These are phyloP conservation scores for Colletotrichum liaoningense DNA, from an alignment of 2,329 filamentous ascomycete species.

Conservation along the genomic window DNA sequence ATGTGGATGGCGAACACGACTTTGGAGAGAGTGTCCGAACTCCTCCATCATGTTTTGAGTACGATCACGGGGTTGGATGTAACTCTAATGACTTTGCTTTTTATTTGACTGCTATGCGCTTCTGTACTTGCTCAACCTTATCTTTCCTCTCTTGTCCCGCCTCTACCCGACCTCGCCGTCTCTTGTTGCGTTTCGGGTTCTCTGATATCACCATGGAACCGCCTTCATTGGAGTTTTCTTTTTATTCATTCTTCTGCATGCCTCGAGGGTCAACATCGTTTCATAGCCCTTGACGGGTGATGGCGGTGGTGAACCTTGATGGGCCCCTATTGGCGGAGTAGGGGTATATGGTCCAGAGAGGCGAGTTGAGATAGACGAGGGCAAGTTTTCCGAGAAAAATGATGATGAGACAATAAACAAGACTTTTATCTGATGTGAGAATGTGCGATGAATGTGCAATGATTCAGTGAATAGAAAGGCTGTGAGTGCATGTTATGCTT, in stretches of 20 bases:
- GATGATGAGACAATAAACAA: not conserved
- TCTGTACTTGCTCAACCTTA: slow-evolving; percentile 8
- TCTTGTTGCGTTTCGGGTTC: slow-evolving; percentile 14
- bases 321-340: not conserved
- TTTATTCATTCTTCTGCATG: slow-evolving; percentile 8
- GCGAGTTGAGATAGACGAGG: not conserved
- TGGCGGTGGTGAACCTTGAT: not conserved
- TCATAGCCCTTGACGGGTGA: slow-evolving; percentile 14
- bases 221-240: slow-evolving; percentile 9
- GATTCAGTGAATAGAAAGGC: too few relatives aligned
- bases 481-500: too few relatives aligned
- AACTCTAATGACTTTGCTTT: slow-evolving; percentile 31
- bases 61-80: slow-evolving; percentile 25
- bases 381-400: not conserved
- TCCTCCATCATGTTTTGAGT: slow-evolving; percentile 33
- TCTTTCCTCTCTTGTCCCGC: not conserved
- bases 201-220: slow-evolving; percentile 26
- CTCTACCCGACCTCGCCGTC: not conserved
- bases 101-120: slow-evolving; percentile 3
- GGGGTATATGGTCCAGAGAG: not conserved
- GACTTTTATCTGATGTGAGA: not conserved
- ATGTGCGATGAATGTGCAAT: not conserved
- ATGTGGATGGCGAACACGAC: slow-evolving; percentile 34
- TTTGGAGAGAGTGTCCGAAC: slow-evolving; percentile 18
- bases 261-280: not conserved